These are phyloP conservation scores for Thielaviopsis punctulata DNA, from an alignment of 2,329 filamentous ascomycete genomes.

Conservation along the genomic window DNA sequence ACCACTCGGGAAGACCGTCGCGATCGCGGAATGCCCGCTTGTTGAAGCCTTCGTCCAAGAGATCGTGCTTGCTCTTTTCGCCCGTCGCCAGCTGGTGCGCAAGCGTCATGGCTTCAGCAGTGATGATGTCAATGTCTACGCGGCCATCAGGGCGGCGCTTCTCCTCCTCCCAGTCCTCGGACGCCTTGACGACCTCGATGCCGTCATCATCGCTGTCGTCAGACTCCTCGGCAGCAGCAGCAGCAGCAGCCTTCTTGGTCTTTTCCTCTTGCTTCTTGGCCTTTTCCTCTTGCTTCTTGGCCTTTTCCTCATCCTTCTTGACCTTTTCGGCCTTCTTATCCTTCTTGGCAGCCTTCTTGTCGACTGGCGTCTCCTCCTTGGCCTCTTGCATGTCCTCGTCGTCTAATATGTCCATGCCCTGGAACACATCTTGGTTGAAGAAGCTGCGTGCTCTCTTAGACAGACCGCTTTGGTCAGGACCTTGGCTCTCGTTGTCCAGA, in stretches of 20 bases:
- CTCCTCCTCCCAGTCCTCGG: slow-evolving; percentile 49
- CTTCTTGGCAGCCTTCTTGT: slow-evolving; percentile 16
- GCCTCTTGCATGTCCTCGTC: slow-evolving; percentile 24
- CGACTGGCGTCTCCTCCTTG: slow-evolving; percentile 16
- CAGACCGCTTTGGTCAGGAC: slow-evolving; percentile 25
- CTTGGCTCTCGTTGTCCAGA: slow-evolving; percentile 25
- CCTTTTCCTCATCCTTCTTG: slow-evolving; percentile 19
- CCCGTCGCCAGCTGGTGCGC: slow-evolving; percentile 83
- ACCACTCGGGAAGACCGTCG: slow-evolving; percentile 93
- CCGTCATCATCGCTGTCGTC: slow-evolving; percentile 21
- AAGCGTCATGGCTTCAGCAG: slow-evolving; percentile 96
- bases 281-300: slow-evolving; percentile 15
- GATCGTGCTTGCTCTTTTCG: slow-evolving; percentile 58
- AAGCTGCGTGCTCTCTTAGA: slow-evolving; percentile 76
- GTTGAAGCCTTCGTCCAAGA: slow-evolving; percentile 87
- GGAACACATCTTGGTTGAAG: slow-evolving; percentile 91
- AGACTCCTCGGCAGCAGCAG: slow-evolving; percentile 12
- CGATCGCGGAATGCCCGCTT: slow-evolving; percentile 78
- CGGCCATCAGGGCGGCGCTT: slow-evolving; percentile 46
- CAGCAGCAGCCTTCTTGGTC: slow-evolving; percentile 7
- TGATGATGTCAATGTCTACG: slow-evolving; percentile 89
- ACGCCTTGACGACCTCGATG: slow-evolving; percentile 44
- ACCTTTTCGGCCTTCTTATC: slow-evolving; percentile 14
- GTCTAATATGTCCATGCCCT: slow-evolving; percentile 41
- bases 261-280: slow-evolving; percentile 15